Percentiles rank a stretch among this genome's conserved stretches.
Evolutionary conservation across 352 stramenopile species (phyloP).

Genomic region (Phytophthora megakarya): DNA sequence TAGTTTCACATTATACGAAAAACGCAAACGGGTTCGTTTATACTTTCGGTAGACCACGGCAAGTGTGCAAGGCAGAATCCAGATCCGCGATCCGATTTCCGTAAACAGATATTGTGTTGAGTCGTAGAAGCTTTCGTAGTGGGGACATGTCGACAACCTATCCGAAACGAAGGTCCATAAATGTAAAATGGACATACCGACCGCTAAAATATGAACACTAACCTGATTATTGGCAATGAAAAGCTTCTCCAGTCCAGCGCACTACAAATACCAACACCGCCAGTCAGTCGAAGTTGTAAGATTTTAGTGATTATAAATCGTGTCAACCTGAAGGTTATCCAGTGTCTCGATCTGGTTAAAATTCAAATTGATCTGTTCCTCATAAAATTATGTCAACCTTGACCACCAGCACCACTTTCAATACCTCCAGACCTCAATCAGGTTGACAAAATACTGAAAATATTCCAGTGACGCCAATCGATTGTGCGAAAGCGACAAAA

Average conservation of each 20-base stretch:
- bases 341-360: conserved; percentile 67
- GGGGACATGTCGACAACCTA: conserved; percentile 57
- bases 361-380: conserved; percentile 65
- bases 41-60: conserved; percentile 57
- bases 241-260: conserved; percentile 61
- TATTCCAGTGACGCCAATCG: conserved; percentile 55
- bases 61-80: conserved; percentile 53
- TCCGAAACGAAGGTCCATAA: neutral
- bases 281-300: conserved; percentile 1
- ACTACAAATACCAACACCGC: conserved; percentile 43
- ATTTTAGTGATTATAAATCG: neutral
- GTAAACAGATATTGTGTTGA: conserved; percentile 68
- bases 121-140: conserved; percentile 47
- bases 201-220: neutral
- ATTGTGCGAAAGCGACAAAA: conserved; percentile 87
- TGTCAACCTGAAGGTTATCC: conserved; percentile 47
- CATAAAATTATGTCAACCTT: neutral
- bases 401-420: neutral
- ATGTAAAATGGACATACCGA: neutral
- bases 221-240: conserved; percentile 71
- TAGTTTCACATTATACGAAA: neutral
- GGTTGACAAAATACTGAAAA: conserved; percentile 72
- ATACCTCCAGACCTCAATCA: conserved; percentile 61
- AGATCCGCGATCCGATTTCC: conserved; percentile 59
- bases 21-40: neutral